These are phyloP conservation scores for Daphne laureola DNA, from an alignment of 441 rosid genomes.

Conservation along the genomic window DNA sequence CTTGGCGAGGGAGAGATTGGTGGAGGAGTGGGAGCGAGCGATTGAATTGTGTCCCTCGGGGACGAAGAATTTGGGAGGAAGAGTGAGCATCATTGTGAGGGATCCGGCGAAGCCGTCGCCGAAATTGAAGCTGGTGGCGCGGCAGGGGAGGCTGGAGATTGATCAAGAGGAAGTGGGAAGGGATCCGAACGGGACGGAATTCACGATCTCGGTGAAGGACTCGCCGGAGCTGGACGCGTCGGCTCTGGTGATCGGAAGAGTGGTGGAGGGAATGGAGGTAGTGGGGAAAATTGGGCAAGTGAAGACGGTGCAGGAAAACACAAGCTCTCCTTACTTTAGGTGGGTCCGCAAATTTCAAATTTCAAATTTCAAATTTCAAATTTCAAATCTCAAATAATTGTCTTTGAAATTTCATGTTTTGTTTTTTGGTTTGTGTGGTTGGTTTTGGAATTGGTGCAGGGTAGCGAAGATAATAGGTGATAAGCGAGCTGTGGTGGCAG, in stretches of 20 bases:
- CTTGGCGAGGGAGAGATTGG: conserved; percentile 32
- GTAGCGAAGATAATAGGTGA: conserved; percentile 84
- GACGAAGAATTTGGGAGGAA: conserved; percentile 48
- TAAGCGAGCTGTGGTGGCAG: conserved; percentile 85
- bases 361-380: too few species aligned
- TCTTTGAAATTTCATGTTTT: too few species aligned
- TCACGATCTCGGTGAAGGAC: conserved; percentile 56
- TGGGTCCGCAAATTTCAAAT: conserved; percentile 11
- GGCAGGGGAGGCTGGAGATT: conserved; percentile 59
- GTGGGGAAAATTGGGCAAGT: conserved; percentile 55
- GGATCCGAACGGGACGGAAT: conserved; percentile 80
- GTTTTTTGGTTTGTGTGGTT: background rate
- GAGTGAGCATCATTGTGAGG: conserved; percentile 64
- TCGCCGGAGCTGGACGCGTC: conserved; percentile 77
- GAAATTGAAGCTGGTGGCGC: conserved; percentile 68
- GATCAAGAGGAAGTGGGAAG: conserved; percentile 51
- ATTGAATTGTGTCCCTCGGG: conserved; percentile 35
- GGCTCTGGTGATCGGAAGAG: conserved; percentile 60
- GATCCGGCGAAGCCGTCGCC: conserved; percentile 74
- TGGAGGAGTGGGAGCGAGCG: conserved; percentile 59
- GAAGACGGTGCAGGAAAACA: conserved; percentile 78
- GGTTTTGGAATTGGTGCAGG: conserved; percentile 27
- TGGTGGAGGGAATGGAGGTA: conserved; percentile 68
- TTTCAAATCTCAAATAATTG: too few species aligned
- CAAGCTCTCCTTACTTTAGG: conserved; percentile 85